Evolutionary conservation across 805 yeast species (phyloP).

Genomic region (Ogataea neopini): DNA sequence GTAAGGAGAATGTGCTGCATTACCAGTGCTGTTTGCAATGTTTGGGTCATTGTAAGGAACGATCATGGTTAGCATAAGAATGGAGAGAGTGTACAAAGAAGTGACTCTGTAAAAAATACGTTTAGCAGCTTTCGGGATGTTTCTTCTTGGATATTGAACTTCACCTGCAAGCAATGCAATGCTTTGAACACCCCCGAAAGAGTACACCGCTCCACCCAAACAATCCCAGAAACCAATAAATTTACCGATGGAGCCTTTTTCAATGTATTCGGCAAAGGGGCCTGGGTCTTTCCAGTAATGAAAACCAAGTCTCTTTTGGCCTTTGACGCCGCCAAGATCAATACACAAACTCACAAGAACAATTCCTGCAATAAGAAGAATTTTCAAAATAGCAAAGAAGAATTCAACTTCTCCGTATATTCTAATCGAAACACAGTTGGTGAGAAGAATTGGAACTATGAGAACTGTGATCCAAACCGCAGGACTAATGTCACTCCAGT

Average conservation of each 20-base stretch:
- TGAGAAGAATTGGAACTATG: conserved; percentile 41
- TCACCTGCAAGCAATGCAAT: conserved; percentile 28
- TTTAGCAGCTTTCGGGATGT: conserved; percentile 27
- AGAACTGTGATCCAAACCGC: conserved; percentile 57
- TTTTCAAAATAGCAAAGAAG: conserved; percentile 61
- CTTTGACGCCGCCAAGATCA: conserved; percentile 63
- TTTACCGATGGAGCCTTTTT: conserved; percentile 53
- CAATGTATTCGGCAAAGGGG: conserved; percentile 46
- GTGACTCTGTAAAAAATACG: conserved; percentile 24
- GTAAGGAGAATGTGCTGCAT: conserved; percentile 73
- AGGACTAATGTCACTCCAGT: conserved; percentile 55
- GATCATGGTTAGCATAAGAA: conserved; percentile 46
- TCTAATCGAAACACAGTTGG: conserved; percentile 51
- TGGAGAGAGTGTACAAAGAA: conserved; percentile 23
- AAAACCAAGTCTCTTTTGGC: conserved; percentile 40
- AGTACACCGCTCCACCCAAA: conserved; percentile 58
- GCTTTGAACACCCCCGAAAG: conserved; percentile 52
- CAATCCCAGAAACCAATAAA: conserved; percentile 44
- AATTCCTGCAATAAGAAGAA: conserved; percentile 58
- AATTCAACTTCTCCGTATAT: conserved; percentile 53
- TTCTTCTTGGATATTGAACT: conserved; percentile 23
- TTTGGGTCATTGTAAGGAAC: conserved; percentile 41
- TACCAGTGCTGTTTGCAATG: conserved; percentile 48
- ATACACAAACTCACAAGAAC: conserved; percentile 53
- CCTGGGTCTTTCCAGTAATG: conserved; percentile 36